Percentiles rank a stretch among this genome's conserved stretches.
phyloP scores from a whole-genome alignment of 768 basidiomycete genomes.

The Mycena vitilis region DNA sequence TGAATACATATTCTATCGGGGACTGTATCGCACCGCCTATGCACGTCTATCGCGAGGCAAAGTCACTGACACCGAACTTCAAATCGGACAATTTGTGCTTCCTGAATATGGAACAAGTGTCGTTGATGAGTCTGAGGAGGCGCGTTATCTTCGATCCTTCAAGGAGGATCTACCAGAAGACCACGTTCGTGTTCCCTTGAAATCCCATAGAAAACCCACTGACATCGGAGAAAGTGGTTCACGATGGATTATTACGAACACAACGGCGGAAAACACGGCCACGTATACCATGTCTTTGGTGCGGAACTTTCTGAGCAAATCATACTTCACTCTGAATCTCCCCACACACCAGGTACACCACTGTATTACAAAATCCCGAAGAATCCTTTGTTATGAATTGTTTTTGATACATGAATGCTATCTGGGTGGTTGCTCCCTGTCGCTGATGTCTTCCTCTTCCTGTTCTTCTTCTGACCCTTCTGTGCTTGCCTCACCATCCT shows the following conservation, averaged over 20 bases:
- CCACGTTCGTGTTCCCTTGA: constrained; percentile 59
- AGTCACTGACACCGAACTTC: constrained; percentile 92
- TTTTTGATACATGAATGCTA: constrained; percentile 22
- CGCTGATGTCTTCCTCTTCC: constrained; percentile 45
- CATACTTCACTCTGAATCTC: no score
- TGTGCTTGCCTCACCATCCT: constrained; percentile 38
- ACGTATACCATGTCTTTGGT: constrained; percentile 82
- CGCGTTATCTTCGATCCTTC: constrained; percentile 73
- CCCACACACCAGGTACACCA: constrained; percentile 57
- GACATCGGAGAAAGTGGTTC: constrained; percentile 70
- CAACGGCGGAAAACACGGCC: constrained; percentile 72
- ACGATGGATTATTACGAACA: constrained; percentile 73
- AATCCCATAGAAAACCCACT: not conserved
- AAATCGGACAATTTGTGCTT: constrained; percentile 86
- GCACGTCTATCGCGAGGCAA: constrained; percentile 84
- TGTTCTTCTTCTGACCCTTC: constrained; percentile 44
- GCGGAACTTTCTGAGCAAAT: no score
- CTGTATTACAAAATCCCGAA: constrained; percentile 65
- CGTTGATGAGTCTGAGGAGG: constrained; percentile 67
- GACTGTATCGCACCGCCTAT: constrained; percentile 82
- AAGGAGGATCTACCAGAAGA: constrained; percentile 75
- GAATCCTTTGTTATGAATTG: constrained; percentile 48
- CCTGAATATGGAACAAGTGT: constrained; percentile 67
- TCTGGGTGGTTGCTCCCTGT: constrained; percentile 36
- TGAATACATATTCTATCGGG: constrained; percentile 91